Percentiles rank a stretch among this genome's conserved stretches.
Evolutionary conservation across 78 protist species (phyloP).

Genomic region (Creolimax fragrantissima): DNA sequence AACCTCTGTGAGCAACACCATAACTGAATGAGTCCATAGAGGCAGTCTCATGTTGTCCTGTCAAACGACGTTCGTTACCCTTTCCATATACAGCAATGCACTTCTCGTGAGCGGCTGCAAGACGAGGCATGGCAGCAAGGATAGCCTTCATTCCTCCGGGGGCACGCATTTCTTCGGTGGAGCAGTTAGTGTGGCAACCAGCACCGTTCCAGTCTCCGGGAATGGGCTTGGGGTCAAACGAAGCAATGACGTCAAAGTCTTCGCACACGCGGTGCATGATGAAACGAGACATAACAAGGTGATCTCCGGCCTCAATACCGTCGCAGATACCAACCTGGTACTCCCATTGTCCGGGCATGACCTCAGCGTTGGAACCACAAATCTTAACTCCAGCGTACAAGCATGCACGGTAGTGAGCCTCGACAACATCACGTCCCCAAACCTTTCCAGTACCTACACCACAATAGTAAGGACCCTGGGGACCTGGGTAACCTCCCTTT

Average conservation of each 20-base stretch:
- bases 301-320: constrained; percentile 72
- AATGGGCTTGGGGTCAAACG: constrained; percentile 84
- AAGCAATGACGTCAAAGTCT: constrained; percentile 38
- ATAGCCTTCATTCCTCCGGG: constrained; percentile 49
- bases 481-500: constrained; percentile 64
- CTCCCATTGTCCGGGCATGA: constrained; percentile 87
- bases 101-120: constrained; percentile 33
- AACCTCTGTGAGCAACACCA: constrained; percentile 78
- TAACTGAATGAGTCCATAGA: constrained; percentile 46
- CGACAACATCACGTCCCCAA: constrained; percentile 65
- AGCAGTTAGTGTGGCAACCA: constrained; percentile 85
- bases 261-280: constrained; percentile 61
- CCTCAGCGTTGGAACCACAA: constrained; percentile 80
- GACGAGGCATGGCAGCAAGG: constrained; percentile 12
- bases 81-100: constrained; percentile 71
- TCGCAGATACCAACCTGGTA: constrained; percentile 82
- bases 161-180: constrained; percentile 65
- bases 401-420: constrained; percentile 70
- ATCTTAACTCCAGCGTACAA: constrained; percentile 67
- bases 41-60: constrained; percentile 82
- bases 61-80: constrained; percentile 75
- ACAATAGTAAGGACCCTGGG: constrained; percentile 89
- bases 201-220: constrained; percentile 87
- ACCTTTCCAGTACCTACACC: constrained; percentile 53
- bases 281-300: constrained; percentile 53